Percentiles rank a stretch among this genome's conserved stretches.
Evolutionary conservation across 1,284 basidiomycete species (phyloP).

Genomic region (Cryptococcus sp.): DNA sequence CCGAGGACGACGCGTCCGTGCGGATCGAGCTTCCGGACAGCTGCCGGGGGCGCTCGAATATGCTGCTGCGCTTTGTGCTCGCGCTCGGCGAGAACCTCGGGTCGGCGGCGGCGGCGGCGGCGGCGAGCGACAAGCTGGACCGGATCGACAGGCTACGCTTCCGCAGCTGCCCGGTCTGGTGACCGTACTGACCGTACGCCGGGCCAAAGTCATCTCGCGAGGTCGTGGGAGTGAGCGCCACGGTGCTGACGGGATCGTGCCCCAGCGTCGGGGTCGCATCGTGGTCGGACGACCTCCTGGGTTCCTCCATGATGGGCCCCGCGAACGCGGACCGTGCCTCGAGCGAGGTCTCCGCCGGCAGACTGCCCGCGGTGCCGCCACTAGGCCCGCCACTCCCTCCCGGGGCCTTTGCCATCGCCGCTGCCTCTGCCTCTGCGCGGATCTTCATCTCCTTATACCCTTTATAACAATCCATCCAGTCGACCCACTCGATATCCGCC

Average conservation of each 20-base stretch:
- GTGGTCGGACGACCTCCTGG: background rate
- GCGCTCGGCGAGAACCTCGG: conserved; percentile 26
- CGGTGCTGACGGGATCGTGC: conserved; percentile 18
- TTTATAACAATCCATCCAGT: conserved; percentile 59
- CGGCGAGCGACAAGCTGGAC: conserved; percentile 28
- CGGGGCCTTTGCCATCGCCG: conserved; percentile 8
- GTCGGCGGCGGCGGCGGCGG: too few relatives aligned
- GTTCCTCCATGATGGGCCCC: background rate
- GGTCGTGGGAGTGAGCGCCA: conserved; percentile 27
- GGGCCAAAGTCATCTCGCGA: conserved; percentile 28
- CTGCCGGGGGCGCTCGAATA: conserved; percentile 36
- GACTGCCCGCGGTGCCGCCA: background rate
- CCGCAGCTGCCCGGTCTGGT: conserved; percentile 11
- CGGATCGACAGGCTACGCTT: conserved; percentile 39
- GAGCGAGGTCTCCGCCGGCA: background rate
- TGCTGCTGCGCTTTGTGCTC: conserved; percentile 15
- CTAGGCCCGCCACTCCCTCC: too few relatives aligned
- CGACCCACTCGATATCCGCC: conserved; percentile 57
- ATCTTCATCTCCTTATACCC: conserved; percentile 57
- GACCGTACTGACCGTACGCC: conserved; percentile 1
- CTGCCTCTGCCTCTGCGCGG: conserved; percentile 37
- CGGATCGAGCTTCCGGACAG: conserved; percentile 30
- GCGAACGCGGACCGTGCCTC: background rate
- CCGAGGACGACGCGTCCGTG: conserved; percentile 19
- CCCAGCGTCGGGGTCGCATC: conserved; percentile 16